Evolutionary conservation across 2,329 filamentous ascomycete species (phyloP), one percentile per base, ranked within the genome.

Genomic region (Aspergillus fischeri): DNA sequence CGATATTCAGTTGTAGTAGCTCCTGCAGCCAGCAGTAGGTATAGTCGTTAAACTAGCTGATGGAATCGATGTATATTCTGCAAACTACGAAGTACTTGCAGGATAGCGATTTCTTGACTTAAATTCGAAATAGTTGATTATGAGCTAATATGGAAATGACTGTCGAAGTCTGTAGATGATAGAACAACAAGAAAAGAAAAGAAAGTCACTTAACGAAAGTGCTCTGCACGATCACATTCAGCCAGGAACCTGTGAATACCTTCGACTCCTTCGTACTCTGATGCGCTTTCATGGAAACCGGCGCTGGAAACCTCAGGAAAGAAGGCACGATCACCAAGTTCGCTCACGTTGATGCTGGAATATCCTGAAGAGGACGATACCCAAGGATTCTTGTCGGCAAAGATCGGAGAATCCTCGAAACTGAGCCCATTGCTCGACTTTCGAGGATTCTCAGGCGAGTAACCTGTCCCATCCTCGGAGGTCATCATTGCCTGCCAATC

Each of bases 211-310:
- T 54, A 57, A 48, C 14, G 21, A 58, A 41, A 28, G 55, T 58
- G 71, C 64, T 63, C 72, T 35, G 78, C 78, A 45, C 75, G 73
- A 69, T 88, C 85, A 64, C 86, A 86, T 61, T 87, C 81, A 63
- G 86, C 82, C 57, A 89, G 77, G 66, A 89, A 89, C 52, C 79
- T 78, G 65, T 86, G 85, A 35, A 89, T 87, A 3, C 86, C 86
- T 66, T 88, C 83, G 14, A 86, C 73, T 4, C 84, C 83, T 60
- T 87, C 85, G 60, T 85, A 86, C 52, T 83, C 83, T 11, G 85
- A 77, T 52, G 70, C 44, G 50, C 66, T 62, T 60, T 74, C 63
- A 29, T 64, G 63, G 20, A 65, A 47, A 38, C 69, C 67, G 24
- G 68, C 63, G 49, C 79, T 78, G 14, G 70, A 70, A 6, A 71